Base-by-base conservation (phyloP, 805 yeast genomes). In the Blastobotrys americana region DNA sequence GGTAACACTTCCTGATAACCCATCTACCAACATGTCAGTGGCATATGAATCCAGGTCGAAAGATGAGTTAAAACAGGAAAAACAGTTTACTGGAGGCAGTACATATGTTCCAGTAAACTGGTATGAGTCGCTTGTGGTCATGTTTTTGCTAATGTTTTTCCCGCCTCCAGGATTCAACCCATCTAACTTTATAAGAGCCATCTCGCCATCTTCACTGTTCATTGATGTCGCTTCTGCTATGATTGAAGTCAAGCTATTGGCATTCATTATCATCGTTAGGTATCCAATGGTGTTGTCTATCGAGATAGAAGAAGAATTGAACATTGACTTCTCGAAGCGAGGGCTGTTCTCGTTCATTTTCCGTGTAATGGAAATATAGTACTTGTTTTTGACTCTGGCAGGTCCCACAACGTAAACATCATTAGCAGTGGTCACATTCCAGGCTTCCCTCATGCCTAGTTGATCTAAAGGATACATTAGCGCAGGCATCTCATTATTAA, bases 181-280 rank as follows among this genome's bases (percentile, higher is more conserved):
- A n/a, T 36, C 34, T 17, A 19, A 46, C 41, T 38, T 46, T 9
- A 51, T 37, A 21, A 51, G 37, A 3, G 44, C 50, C 53, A 49
- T 49, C 8, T 36, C 41, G n/a, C 53, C 50, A 9, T 33, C 33
- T n/a, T 40, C 43, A 15, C 17, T 17, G 18, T 34, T 15, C 5
- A 31, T 22, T 34, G 40, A 0, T 71, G 61, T 41, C 68, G 71
- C 39, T 66, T 64, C 8, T 70, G 13, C 10, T 8, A 13, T 60
- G 2, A 70, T 69, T 8, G 61, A 46, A 34, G 58, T 45, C 22
- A 77, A 49, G 3, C 73, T 56, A 35, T 70, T 70, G 0, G 80
- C 78, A 38, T 69, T 63, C 62, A 76, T 63, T 0, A 77, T 61
- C 5, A 84, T 77, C 0, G 93, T 74, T 36, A 87, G 55, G 59